A percentile compares a stretch with the other conserved stretches of the same genome.
These are phyloP conservation scores for Pseudisothecium myosuroides DNA, from an alignment of 225 moss, liverwort and hornwort species.

Conservation along the genomic window DNA sequence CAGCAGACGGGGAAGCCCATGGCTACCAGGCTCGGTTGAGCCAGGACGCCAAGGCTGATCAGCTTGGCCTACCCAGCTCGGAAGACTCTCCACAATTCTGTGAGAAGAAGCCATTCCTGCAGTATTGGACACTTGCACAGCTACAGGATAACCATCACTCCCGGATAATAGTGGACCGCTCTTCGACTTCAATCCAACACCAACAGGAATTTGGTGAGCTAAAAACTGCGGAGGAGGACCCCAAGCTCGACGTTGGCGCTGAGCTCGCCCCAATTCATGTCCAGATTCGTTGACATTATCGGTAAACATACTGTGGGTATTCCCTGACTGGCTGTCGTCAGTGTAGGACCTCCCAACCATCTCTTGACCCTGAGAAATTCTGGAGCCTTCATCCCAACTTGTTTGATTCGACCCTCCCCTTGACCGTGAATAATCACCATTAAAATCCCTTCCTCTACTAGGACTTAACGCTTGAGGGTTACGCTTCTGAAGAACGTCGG, in stretches of 20 bases:
- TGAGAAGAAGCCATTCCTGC: constrained; percentile 15
- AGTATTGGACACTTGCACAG: not conserved
- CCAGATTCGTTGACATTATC: constrained; percentile 5
- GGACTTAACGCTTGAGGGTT: constrained; percentile 10
- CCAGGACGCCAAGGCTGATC: constrained; percentile 63
- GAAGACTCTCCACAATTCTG: constrained; percentile 44
- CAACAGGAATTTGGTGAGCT: constrained; percentile 28
- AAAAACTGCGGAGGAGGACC: constrained; percentile 41
- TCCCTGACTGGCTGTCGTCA: constrained; percentile 7
- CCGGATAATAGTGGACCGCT: constrained; percentile 20
- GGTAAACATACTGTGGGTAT: constrained; percentile 4
- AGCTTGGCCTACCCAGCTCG: constrained; percentile 60
- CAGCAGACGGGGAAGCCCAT: constrained; percentile 14
- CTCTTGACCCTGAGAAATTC: constrained; percentile 17
- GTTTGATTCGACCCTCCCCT: constrained; percentile 20
- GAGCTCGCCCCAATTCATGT: constrained; percentile 10
- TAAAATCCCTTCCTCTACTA: not conserved
- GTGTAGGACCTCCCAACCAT: constrained; percentile 1
- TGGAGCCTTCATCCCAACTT: constrained; percentile 27
- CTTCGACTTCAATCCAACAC: constrained; percentile 27
- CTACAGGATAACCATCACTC: constrained; percentile 5
- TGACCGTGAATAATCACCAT: constrained; percentile 6
- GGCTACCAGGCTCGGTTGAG: constrained; percentile 24
- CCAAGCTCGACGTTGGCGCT: constrained; percentile 42
- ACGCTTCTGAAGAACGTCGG: constrained; percentile 9